phyloP scores from a whole-genome alignment of 768 basidiomycete genomes.

The Auricularia heimuer region DNA sequence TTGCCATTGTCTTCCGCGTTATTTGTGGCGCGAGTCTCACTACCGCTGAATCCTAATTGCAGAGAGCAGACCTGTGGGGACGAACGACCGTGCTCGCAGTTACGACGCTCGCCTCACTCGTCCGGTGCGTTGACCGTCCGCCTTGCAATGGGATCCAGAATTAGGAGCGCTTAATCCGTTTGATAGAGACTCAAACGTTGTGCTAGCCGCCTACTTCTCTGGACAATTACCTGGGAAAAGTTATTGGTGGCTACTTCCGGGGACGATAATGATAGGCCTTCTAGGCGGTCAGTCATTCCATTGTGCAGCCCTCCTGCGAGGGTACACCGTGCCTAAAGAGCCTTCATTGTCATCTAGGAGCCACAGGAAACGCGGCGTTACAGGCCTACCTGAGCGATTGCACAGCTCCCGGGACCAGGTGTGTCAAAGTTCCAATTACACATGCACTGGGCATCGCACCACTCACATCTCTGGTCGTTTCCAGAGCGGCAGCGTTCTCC shows the following conservation, averaged over 20 bases:
- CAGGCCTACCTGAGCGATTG: neutral
- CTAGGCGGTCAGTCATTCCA: neutral
- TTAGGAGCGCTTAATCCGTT: neutral
- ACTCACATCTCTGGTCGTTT: neutral
- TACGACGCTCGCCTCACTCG: neutral
- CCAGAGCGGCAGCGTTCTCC: neutral
- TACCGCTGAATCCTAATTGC: neutral
- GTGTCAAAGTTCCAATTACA: neutral
- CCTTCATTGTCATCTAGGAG: neutral
- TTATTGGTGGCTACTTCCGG: neutral
- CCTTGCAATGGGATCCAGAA: neutral
- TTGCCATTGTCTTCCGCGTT: neutral
- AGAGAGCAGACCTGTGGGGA: neutral
- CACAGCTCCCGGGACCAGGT: neutral
- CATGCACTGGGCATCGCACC: neutral
- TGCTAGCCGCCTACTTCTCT: neutral
- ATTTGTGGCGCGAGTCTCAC: neutral
- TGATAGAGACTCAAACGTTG: neutral
- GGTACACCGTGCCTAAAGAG: too few species aligned
- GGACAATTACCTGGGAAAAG: neutral
- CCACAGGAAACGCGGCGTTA: neutral
- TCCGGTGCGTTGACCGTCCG: neutral
- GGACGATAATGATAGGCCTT: neutral
- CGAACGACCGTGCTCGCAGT: neutral
- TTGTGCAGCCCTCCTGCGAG: neutral